phyloP scores from a whole-genome alignment of 768 basidiomycete species.

The Lactifluus piperatus region DNA sequence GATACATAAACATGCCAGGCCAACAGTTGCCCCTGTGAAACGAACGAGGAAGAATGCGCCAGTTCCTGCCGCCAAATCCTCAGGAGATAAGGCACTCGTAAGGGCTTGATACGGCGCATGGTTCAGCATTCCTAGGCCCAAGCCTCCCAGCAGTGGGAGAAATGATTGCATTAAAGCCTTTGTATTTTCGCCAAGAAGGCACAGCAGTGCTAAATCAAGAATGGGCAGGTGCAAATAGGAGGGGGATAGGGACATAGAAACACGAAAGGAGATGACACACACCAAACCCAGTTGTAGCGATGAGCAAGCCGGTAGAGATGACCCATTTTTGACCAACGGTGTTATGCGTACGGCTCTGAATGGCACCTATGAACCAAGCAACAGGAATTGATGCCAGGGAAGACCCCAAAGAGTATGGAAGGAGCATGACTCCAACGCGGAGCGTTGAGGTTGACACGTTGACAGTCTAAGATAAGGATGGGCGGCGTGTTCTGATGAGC shows the following conservation, averaged over 20 bases:
- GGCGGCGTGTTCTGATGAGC: background rate
- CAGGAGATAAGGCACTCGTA: conserved; percentile 50
- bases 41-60: conserved; percentile 83
- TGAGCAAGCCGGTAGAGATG: conserved; percentile 52
- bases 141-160: conserved; percentile 65
- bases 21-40: conserved; percentile 79
- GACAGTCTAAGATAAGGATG: conserved; percentile 42
- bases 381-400: conserved; percentile 78
- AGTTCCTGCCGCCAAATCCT: conserved; percentile 69
- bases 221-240: background rate
- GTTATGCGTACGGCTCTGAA: conserved; percentile 48
- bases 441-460: conserved; percentile 54
- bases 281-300: conserved; percentile 73
- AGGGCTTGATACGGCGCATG: conserved; percentile 82
- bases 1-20: conserved; percentile 46
- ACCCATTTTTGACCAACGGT: conserved; percentile 59
- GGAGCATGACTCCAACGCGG: conserved; percentile 61
- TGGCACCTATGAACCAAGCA: conserved; percentile 69
- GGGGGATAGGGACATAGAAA: background rate
- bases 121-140: conserved; percentile 77
- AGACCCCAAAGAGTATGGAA: conserved; percentile 81
- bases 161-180: conserved; percentile 35
- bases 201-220: conserved; percentile 49
- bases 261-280: conserved; percentile 15
- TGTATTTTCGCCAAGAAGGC: conserved; percentile 48